Conservation (phyloP, 768 basidiomycete species). For the Phylloporus rhodoxanthus region DNA sequence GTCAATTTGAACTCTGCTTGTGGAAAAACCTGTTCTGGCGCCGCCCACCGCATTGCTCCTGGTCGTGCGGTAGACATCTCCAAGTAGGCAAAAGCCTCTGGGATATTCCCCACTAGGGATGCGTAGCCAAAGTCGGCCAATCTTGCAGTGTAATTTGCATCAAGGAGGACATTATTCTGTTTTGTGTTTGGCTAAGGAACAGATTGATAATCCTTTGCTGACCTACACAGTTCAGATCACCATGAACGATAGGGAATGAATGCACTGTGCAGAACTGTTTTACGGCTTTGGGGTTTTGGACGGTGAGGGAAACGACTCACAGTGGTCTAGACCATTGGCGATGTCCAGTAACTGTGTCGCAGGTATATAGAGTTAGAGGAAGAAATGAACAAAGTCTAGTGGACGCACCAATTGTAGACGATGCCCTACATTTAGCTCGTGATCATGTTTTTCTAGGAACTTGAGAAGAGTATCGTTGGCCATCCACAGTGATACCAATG, state of each 20-base stretch:
- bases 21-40: neutral
- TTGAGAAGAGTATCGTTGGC: constrained; percentile 17
- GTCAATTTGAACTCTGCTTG: neutral
- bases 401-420: constrained; percentile 7
- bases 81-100: neutral
- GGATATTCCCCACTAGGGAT: neutral
- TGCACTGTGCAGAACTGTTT: no score
- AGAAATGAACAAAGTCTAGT: constrained; percentile 1
- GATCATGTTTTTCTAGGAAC: constrained; percentile 10
- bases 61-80: neutral
- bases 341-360: neutral
- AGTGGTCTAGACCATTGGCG: neutral
- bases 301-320: neutral
- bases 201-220: neutral
- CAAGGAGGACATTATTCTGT: neutral
- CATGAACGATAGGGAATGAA: neutral
- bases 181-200: neutral
- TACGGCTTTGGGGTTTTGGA: no score
- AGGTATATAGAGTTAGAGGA: no score
- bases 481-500: constrained; percentile 25
- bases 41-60: neutral
- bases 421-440: neutral
- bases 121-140: neutral
- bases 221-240: neutral
- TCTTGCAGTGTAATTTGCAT: neutral